These are phyloP conservation scores for Colletotrichum cuscutae DNA, from an alignment of 2,329 filamentous ascomycete genomes.

Conservation along the genomic window DNA sequence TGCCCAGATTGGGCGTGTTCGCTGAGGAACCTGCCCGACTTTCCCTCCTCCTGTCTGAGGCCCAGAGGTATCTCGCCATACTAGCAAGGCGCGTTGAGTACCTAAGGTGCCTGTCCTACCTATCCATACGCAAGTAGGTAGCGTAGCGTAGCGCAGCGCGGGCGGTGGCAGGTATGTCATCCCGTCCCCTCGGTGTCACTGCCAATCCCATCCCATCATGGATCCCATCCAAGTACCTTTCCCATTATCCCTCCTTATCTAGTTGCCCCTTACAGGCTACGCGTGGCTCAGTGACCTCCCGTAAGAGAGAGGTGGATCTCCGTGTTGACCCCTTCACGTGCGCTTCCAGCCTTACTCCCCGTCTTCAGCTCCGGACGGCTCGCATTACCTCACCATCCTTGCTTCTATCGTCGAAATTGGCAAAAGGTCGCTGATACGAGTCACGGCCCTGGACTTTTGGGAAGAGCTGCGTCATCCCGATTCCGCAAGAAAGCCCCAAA, in stretches of 20 bases:
- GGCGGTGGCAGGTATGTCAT: neutral
- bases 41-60: neutral
- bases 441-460: neutral
- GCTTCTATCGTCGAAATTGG: neutral
- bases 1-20: conserved; percentile 19
- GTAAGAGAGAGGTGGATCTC: neutral
- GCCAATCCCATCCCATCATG: neutral
- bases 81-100: neutral
- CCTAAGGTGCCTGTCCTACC: neutral
- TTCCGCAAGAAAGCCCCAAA: neutral
- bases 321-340: neutral
- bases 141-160: neutral
- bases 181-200: neutral
- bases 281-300: neutral
- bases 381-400: conserved; percentile 8
- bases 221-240: neutral
- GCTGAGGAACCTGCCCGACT: neutral
- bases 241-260: neutral
- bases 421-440: neutral
- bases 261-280: neutral
- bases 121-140: neutral
- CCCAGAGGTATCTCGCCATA: neutral
- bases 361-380: neutral
- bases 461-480: conserved; percentile 10
- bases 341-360: neutral